Conservation (phyloP, 768 basidiomycete species). For the Agrocybe chaxingu region DNA sequence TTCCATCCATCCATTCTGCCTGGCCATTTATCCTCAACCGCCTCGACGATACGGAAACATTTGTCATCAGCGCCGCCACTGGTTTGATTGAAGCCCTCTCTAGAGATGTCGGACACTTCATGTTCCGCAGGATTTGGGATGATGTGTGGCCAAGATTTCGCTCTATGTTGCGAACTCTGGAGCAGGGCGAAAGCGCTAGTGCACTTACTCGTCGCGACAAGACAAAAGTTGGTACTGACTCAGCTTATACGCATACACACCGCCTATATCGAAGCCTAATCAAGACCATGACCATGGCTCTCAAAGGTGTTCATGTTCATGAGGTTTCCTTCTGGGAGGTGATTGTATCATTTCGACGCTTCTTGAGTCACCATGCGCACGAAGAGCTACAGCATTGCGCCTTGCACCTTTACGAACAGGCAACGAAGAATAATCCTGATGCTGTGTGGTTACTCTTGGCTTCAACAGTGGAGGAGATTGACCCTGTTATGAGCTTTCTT, state of each 20-base stretch:
- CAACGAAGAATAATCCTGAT: constrained; percentile 67
- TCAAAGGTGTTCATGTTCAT: constrained; percentile 63
- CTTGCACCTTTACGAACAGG: constrained; percentile 56
- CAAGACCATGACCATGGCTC: constrained; percentile 66
- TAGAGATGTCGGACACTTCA: constrained; percentile 74
- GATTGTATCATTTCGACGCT: constrained; percentile 69
- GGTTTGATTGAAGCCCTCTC: constrained; percentile 71
- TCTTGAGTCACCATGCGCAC: constrained; percentile 64
- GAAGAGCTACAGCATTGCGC: constrained; percentile 72
- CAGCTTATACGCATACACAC: constrained; percentile 79
- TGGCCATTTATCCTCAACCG: constrained; percentile 96
- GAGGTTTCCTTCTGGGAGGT: constrained; percentile 82
- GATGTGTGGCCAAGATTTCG: constrained; percentile 90
- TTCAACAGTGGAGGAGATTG: constrained; percentile 45
- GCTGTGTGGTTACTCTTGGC: constrained; percentile 79
- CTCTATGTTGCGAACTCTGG: constrained; percentile 54
- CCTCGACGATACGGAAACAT: constrained; percentile 67
- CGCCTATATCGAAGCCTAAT: constrained; percentile 76
- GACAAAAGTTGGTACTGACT: constrained; percentile 56
- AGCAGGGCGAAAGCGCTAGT: constrained; percentile 58
- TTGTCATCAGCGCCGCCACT: constrained; percentile 77
- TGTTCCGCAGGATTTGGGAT: constrained; percentile 83
- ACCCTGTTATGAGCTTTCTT: constrained; percentile 48
- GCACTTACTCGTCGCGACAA: constrained; percentile 60
- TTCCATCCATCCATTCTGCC: constrained; percentile 81